Evolutionary conservation across 2,329 filamentous ascomycete genomes (phyloP), one percentile per base, ranked within the genome.

Genomic region (Diaporthe aspalathi): DNA sequence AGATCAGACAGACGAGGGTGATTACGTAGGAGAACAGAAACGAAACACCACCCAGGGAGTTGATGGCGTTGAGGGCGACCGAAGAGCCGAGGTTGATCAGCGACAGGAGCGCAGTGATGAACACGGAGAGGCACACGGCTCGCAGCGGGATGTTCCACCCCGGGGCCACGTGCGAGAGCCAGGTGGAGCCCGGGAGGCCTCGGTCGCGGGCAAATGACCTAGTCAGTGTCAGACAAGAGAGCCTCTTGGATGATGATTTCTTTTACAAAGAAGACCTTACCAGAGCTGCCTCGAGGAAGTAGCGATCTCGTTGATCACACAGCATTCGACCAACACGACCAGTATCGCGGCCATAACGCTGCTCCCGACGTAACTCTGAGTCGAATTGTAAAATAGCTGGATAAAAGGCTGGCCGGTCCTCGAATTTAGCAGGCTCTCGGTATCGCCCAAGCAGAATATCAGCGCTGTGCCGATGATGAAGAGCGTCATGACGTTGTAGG

Each of bases 161-260:
- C 1, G 60, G 60, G 2, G n/a, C 3, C 8, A 65, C 60, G n/a
- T 38, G 14, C 5, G 60, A 50, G n/a, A 65, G 60, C 60, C 60
- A 65, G 16, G 60, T 50, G 7, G 60, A 65, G 2, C 60, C 60
- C 8, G 60, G 60, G 1, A 65, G n/a, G 16, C 60, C 60, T 1
- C 60, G 60, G 17, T 65, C 60, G 1, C 60, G 60, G n/a, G 60
- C 60, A 14, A 65, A 65, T 2, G 60, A 65, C 60, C 60, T 65
- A 8, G 6, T 0, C 1, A 1, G 3, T 35, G 16, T 65, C 5
- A 65, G 14, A 5, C 5, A 38, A 7, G 9, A 38, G 9, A 38
- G 35, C 35, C 35, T 12, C 9, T 11, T 38, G 11, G 35, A 38
- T 8, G n/a, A 12, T 38, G 35, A 12, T 12, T 38, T 38, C 11